Base-by-base conservation (phyloP, 768 basidiomycete species). In the Tricholoma saponaceum region DNA sequence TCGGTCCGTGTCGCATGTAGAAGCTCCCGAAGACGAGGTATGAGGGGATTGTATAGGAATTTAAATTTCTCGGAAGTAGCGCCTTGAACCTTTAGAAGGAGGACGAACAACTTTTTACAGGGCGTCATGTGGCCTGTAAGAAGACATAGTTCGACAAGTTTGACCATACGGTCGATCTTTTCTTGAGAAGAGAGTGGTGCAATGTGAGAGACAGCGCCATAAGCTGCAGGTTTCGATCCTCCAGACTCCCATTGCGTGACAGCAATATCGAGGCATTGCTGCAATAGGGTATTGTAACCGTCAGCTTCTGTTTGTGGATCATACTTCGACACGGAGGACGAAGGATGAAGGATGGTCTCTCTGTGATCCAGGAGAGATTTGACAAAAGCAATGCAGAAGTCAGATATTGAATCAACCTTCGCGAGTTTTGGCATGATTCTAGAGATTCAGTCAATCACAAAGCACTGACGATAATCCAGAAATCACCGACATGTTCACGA, bases 11-110 rank as follows among this genome's bases (percentile, higher is more conserved):
- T 28, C 8, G 4, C 28, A 8, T 28, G 28, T 28, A 28, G 8
- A 28, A 28, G 28, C 28, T 28, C 28, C 28, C 28, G 28, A 28
- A 28, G 28, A 28, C 28, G 28, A 28, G 28, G 28, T 4, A 28
- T 52, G 2, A 74, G 55, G 5, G 69, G 70, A 9, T 20, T 62
- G 59, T 72, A 71, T 9, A 72, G 51, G 6, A 59, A 61, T 14
- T 61, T 41, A 56, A 71, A 70, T 35, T 66, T 69, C 20, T 56
- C 51, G 0, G 50, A 18, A 1, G 54, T 26, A 10, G 56, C 39
- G 5, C 53, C 61, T 43, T 61, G 56, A 9, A 23, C 43, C 53
- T 67, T 64, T n/a, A n/a, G n/a, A 13, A 69, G 55, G 9, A 59
- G 41, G 20, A 59, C 52, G 43, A 74, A 66, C n/a, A 74, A 55